These are phyloP conservation scores for Piper betle DNA, from an alignment of 164 flowering plant species.

Conservation along the genomic window DNA sequence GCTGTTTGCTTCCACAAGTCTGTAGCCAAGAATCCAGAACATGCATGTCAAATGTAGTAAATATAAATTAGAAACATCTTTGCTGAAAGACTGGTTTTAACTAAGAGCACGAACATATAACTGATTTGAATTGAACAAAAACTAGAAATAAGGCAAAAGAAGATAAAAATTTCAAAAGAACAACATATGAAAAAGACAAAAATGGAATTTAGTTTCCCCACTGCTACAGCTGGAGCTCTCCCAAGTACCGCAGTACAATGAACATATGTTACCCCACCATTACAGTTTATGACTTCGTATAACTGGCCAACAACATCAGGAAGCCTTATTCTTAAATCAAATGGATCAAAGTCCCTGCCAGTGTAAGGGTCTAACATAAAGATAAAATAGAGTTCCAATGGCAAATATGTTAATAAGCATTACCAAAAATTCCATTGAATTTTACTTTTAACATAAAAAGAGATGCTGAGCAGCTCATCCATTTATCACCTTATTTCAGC, in stretches of 20 bases:
- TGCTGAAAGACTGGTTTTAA: neutral
- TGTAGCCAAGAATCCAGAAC: slow-evolving; percentile 14
- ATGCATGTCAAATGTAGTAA: slow-evolving; percentile 73
- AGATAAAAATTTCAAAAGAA: neutral
- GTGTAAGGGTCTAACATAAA: slow-evolving; percentile 1
- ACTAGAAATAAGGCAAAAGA: neutral
- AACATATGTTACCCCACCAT: slow-evolving; percentile 86
- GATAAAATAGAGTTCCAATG: too few relatives aligned
- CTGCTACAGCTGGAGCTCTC: slow-evolving; percentile 96
- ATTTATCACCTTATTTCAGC: slow-evolving; percentile 73
- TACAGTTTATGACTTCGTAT: slow-evolving; percentile 54
- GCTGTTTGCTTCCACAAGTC: slow-evolving; percentile 45
- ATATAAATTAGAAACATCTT: neutral
- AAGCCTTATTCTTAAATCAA: slow-evolving; percentile 75
- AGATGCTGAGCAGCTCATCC: neutral
- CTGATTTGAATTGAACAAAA: too few relatives aligned
- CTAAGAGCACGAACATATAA: neutral
- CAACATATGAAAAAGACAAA: neutral
- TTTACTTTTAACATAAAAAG: neutral
- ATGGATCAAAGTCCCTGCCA: slow-evolving; percentile 86
- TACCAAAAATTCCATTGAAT: too few relatives aligned
- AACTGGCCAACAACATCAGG: slow-evolving; percentile 78
- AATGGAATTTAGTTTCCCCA: slow-evolving; percentile 17
- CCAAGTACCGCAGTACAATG: slow-evolving; percentile 99
- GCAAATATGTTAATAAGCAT: too few relatives aligned